A percentile compares a stretch with the other conserved stretches of the same genome.
phyloP scores from a whole-genome alignment of 78 protist species.

The Protostelium mycophagum region DNA sequence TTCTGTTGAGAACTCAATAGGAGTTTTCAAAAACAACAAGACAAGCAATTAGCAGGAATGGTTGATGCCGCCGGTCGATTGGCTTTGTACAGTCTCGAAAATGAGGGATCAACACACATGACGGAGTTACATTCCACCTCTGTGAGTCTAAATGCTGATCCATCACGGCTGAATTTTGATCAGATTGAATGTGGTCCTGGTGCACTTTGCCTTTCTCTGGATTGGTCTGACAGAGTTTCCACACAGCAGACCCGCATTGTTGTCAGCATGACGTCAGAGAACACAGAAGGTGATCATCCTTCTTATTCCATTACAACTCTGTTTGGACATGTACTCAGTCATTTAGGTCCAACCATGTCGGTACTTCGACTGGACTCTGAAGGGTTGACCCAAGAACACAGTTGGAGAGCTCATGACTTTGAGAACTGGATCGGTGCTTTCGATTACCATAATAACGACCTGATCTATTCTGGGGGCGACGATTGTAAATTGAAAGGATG shows the following conservation, averaged over 20 bases:
- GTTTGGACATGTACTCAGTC: background rate
- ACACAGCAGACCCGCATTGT: conserved; percentile 17
- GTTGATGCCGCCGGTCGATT: conserved; percentile 43
- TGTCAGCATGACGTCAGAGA: conserved; percentile 21
- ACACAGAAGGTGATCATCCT: conserved; percentile 1
- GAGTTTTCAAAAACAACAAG: background rate
- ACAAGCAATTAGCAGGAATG: background rate
- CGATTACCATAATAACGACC: conserved; percentile 22
- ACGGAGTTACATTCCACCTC: background rate
- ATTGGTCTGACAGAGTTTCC: conserved; percentile 36
- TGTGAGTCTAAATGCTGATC: conserved; percentile 14
- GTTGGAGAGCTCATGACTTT: conserved; percentile 65
- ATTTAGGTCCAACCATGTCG: background rate
- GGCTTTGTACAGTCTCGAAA: background rate
- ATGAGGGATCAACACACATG: background rate
- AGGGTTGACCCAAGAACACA: background rate
- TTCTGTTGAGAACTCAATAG: background rate
- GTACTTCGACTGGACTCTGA: background rate
- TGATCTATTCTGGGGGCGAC: conserved; percentile 65
- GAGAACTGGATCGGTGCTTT: conserved; percentile 75
- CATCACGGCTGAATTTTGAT: background rate
- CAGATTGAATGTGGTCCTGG: background rate
- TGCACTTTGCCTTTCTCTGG: conserved; percentile 46
- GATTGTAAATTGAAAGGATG: conserved; percentile 57
- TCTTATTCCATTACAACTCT: too few species aligned